These are phyloP conservation scores for Suillus lakei DNA, from an alignment of 768 basidiomycete species.

Conservation along the genomic window DNA sequence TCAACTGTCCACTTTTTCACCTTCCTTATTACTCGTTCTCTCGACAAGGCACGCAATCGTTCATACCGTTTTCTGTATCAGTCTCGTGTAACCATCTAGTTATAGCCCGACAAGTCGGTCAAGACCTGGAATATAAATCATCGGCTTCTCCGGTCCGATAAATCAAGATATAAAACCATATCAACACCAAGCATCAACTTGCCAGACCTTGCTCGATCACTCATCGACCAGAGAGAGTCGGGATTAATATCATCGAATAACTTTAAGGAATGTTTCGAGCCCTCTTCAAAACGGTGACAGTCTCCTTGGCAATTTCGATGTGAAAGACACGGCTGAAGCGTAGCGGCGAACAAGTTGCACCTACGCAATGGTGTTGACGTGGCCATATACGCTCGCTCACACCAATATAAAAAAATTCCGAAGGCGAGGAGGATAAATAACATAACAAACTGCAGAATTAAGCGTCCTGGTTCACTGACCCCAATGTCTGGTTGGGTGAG, in stretches of 20 bases:
- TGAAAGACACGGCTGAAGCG: too few species aligned
- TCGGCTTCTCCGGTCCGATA: not conserved
- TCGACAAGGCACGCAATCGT: too few species aligned
- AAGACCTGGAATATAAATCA: not conserved
- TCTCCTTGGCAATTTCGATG: conserved; percentile 12
- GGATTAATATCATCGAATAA: conserved; percentile 9
- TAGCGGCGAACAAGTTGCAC: too few species aligned
- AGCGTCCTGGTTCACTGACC: not conserved
- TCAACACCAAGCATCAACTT: not conserved
- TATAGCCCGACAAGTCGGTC: not conserved
- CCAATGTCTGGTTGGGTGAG: not conserved
- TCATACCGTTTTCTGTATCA: too few species aligned
- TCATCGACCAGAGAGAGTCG: not conserved
- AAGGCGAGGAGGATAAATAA: not conserved
- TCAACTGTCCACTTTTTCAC: too few species aligned
- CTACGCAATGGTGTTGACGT: too few species aligned
- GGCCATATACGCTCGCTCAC: too few species aligned
- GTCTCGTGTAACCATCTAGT: too few species aligned
- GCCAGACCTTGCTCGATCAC: not conserved
- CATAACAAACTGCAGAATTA: not conserved
- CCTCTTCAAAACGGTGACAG: too few species aligned
- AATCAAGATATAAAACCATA: not conserved
- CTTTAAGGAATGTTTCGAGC: too few species aligned
- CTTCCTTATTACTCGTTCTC: too few species aligned
- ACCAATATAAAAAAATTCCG: too few species aligned